Base-by-base conservation (phyloP, 164 flowering plant species). In the Berberis thunbergii region DNA sequence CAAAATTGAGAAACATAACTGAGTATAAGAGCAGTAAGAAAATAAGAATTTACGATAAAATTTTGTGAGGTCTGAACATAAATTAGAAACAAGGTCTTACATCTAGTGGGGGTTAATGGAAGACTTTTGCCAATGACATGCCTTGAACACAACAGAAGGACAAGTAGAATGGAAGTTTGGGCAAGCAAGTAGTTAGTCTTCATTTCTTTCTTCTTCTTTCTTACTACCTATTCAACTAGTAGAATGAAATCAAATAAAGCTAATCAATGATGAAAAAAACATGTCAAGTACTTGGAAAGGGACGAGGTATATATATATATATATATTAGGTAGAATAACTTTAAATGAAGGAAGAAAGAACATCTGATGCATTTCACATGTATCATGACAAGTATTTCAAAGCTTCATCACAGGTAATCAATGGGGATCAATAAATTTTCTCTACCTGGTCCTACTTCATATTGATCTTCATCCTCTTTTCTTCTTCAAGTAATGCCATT, bases 301-400 rank as follows among this genome's bases (percentile, higher is more conserved):
- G 57, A 46, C 41, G 3, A 54, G 2, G 59, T 48, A 44, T 26
- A 9, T 57, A 49, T 48, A 44, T 26, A 9, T 57, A 49, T 43
- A 57, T 57, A 58, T 43, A 57, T 49, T 40, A 43, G 8, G 45
- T 42, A 26, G 76, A 61, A 52, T 54, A 11, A 72, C 62, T 10
- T 69, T 74, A 70, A 81, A 76, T 81, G 86, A 62, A 64, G 58
- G 57, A 48, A 57, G 26, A 59, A 64, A 43, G 68, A 68, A 75
- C 65, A 43, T 52, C 73, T 71, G 79, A 63, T 74, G 64, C 64
- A 62, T 57, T 59, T 85, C 90, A 85, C 84, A 83, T 80, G 90
- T 81, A 81, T 73, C 87, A 64, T 69, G 87, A 67, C 81, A 38
- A 48, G 45, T 64, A 43, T 75, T 77, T 59, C 45, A 67, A 78